These are phyloP conservation scores for Schizochytrium sp. DNA, from an alignment of 108 stramenopile species.

Conservation along the genomic window DNA sequence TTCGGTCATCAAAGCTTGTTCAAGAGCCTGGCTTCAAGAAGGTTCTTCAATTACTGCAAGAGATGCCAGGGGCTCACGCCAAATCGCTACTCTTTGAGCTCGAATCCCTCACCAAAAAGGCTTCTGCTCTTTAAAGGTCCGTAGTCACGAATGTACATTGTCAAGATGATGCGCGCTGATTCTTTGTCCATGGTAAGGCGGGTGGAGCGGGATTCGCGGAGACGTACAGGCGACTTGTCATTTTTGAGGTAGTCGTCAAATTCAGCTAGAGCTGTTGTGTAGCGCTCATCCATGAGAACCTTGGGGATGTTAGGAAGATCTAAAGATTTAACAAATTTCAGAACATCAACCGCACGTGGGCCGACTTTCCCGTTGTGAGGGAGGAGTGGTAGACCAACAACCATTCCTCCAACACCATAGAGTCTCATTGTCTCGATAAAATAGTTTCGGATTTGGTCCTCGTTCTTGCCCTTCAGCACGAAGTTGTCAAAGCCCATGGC, in stretches of 20 bases:
- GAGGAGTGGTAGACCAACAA: not conserved
- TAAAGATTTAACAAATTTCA: not conserved
- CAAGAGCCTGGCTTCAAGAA: not conserved
- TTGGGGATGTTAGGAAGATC: not conserved
- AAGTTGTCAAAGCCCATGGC: not conserved
- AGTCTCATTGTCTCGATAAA: not conserved
- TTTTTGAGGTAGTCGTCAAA: not conserved
- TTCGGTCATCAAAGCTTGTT: not conserved
- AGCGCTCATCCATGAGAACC: not conserved
- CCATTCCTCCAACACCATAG: not conserved
- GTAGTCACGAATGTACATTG: not conserved
- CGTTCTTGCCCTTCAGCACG: not conserved
- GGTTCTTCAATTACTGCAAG: not conserved
- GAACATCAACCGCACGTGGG: not conserved
- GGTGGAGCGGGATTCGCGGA: not conserved
- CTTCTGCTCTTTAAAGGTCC: not conserved
- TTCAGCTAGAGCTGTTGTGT: not conserved
- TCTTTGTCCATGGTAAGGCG: not conserved
- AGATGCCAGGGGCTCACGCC: not conserved
- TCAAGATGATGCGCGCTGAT: conserved; percentile 8
- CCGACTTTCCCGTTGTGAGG: not conserved
- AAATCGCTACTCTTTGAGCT: not conserved
- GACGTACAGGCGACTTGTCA: not conserved
- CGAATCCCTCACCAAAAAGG: not conserved
- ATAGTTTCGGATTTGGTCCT: not conserved